A percentile compares a stretch with the other conserved stretches of the same genome.
Evolutionary conservation across 768 basidiomycete species (phyloP).

Genomic region (Suillus variegatus): DNA sequence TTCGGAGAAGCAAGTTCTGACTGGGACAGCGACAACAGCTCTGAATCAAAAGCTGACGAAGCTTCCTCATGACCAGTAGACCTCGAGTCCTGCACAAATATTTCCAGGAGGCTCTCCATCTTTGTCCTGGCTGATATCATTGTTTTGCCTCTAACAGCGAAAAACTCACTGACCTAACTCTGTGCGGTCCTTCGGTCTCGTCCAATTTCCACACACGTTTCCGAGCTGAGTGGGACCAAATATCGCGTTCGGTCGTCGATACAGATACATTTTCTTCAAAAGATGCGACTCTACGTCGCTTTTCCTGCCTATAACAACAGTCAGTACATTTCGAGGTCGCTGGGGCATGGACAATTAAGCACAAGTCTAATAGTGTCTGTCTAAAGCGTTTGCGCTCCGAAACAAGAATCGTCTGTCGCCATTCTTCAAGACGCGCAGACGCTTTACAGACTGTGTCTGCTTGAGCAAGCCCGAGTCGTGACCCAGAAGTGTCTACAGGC

Average conservation of each 20-base stretch:
- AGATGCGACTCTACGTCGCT: slow-evolving; percentile 64
- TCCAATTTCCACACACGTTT: slow-evolving; percentile 74
- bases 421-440: slow-evolving; percentile 63
- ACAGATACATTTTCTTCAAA: slow-evolving; percentile 62
- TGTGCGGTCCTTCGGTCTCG: slow-evolving; percentile 89
- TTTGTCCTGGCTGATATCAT: slow-evolving; percentile 56
- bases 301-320: slow-evolving; percentile 62
- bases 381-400: slow-evolving; percentile 74
- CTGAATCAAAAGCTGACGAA: not conserved
- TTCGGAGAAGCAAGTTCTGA: slow-evolving; percentile 1
- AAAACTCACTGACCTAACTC: slow-evolving; percentile 62
- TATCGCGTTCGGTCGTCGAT: slow-evolving; percentile 73
- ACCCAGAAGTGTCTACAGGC: slow-evolving; percentile 5
- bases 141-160: not conserved
- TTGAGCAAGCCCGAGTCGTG: slow-evolving; percentile 23
- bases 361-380: slow-evolving; percentile 77
- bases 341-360: slow-evolving; percentile 1
- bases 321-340: not conserved
- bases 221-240: slow-evolving; percentile 67
- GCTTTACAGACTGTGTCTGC: slow-evolving; percentile 57
- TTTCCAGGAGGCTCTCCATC: slow-evolving; percentile 62
- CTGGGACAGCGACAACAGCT: not conserved
- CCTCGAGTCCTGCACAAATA: slow-evolving; percentile 14
- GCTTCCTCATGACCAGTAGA: not conserved
- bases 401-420: slow-evolving; percentile 66